These are phyloP conservation scores for Ascobolus immersus DNA, from an alignment of 495 filamentous ascomycete genomes.

Conservation along the genomic window DNA sequence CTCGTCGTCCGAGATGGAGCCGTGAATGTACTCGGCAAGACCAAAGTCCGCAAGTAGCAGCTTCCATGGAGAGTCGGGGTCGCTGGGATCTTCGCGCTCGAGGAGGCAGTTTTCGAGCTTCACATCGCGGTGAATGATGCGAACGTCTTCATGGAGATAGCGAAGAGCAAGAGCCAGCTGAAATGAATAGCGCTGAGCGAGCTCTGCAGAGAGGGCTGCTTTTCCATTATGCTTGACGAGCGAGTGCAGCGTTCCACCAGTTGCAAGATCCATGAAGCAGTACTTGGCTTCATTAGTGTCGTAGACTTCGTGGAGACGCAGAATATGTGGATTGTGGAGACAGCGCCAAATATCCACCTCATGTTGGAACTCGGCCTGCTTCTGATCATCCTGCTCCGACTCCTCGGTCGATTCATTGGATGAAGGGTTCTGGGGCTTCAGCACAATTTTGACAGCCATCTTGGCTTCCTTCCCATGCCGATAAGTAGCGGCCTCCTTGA, in stretches of 20 bases:
- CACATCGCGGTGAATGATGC: slow-evolving; percentile 46
- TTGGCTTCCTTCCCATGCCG: slow-evolving; percentile 27
- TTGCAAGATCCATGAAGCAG: slow-evolving; percentile 43
- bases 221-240: slow-evolving; percentile 31
- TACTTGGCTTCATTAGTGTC: slow-evolving; percentile 48
- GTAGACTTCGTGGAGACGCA: slow-evolving; percentile 41
- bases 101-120: slow-evolving; percentile 57
- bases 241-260: slow-evolving; percentile 47
- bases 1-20: slow-evolving; percentile 24
- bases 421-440: slow-evolving; percentile 30
- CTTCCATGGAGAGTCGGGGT: slow-evolving; percentile 26
- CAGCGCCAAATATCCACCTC: slow-evolving; percentile 48
- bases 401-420: no score
- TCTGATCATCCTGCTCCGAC: slow-evolving; percentile 38
- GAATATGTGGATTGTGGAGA: slow-evolving; percentile 37
- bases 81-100: slow-evolving; percentile 28
- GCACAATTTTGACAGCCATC: slow-evolving; percentile 49
- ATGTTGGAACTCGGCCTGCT: slow-evolving; percentile 50
- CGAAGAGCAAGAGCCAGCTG: slow-evolving; percentile 44
- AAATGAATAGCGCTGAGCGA: slow-evolving; percentile 37
- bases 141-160: slow-evolving; percentile 49
- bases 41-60: slow-evolving; percentile 51
- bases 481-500: slow-evolving; percentile 47
- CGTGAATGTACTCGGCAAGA: slow-evolving; percentile 40
- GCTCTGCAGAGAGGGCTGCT: slow-evolving; percentile 24